Conservation (phyloP, 192 early-diverging fungal species). For the Coemansia sp. region DNA sequence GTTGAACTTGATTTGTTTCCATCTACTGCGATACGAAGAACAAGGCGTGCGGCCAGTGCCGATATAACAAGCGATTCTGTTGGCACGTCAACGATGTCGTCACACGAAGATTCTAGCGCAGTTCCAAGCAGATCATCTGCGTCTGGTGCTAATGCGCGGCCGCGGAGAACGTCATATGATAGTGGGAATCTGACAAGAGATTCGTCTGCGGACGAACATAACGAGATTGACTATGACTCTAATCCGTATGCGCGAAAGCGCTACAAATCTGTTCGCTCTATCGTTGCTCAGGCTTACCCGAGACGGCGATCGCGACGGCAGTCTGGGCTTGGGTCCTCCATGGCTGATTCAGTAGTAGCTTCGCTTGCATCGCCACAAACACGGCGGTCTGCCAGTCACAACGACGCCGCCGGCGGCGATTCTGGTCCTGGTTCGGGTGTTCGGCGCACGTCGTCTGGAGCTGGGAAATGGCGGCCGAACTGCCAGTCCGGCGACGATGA, state of each 20-base stretch:
- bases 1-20: slow-evolving; percentile 40
- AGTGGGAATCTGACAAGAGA: slow-evolving; percentile 5
- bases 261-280: slow-evolving; percentile 45
- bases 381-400: slow-evolving; percentile 41
- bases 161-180: slow-evolving; percentile 48
- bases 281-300: slow-evolving; percentile 39
- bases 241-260: slow-evolving; percentile 52
- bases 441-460: slow-evolving; percentile 1
- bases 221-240: slow-evolving; percentile 34
- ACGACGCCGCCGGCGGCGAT: slow-evolving; percentile 8
- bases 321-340: not conserved
- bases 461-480: slow-evolving; percentile 36
- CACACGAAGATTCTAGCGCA: not conserved
- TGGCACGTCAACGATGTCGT: not conserved
- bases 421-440: not conserved
- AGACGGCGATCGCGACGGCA: slow-evolving; percentile 14
- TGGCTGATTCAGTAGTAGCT: slow-evolving; percentile 8
- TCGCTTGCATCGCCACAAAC: slow-evolving; percentile 15
- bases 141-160: slow-evolving; percentile 1
- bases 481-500: slow-evolving; percentile 2
- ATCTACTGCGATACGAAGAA: slow-evolving; percentile 17
- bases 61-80: slow-evolving; percentile 7
- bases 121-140: not conserved
- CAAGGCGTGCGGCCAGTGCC: slow-evolving; percentile 38
- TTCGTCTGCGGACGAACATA: slow-evolving; percentile 4